Evolutionary conservation across 306 rosid genomes (phyloP).

Genomic region (Cucumis melo): DNA sequence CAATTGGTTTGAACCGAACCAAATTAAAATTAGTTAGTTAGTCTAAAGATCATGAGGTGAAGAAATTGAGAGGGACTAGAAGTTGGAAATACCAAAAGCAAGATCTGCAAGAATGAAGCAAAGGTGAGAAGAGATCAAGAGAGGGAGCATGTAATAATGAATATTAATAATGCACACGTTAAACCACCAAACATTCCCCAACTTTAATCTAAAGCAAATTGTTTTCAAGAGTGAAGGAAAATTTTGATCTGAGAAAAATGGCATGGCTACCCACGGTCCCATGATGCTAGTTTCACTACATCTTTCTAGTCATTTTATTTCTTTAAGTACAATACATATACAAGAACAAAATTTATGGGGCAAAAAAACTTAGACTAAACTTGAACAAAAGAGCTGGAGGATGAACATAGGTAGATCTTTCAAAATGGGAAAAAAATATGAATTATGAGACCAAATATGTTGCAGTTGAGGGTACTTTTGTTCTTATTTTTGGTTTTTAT

Average conservation of each 20-base stretch:
- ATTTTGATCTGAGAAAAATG: neutral
- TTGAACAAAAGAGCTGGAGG: no score
- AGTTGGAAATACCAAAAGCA: slow-evolving; percentile 29
- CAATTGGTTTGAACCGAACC: slow-evolving; percentile 57
- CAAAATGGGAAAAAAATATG: no score
- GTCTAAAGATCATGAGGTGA: neutral
- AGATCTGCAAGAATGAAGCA: slow-evolving; percentile 24
- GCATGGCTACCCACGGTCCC: neutral
- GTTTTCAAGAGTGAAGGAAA: slow-evolving; percentile 1
- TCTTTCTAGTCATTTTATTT: neutral
- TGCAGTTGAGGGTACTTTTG: no score
- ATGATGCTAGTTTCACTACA: neutral
- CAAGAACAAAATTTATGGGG: neutral
- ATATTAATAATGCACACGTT: neutral
- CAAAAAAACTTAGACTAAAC: no score
- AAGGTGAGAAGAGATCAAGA: neutral
- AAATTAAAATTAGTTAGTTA: neutral
- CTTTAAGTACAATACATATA: neutral
- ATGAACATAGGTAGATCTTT: no score
- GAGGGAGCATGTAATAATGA: neutral
- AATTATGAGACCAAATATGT: no score
- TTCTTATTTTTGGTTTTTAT: no score
- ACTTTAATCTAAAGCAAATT: neutral
- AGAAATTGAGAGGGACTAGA: neutral
- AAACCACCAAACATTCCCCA: neutral